Evolutionary conservation across 192 early-diverging fungal genomes (phyloP).

Genomic region (Gaertneriomyces sp.): DNA sequence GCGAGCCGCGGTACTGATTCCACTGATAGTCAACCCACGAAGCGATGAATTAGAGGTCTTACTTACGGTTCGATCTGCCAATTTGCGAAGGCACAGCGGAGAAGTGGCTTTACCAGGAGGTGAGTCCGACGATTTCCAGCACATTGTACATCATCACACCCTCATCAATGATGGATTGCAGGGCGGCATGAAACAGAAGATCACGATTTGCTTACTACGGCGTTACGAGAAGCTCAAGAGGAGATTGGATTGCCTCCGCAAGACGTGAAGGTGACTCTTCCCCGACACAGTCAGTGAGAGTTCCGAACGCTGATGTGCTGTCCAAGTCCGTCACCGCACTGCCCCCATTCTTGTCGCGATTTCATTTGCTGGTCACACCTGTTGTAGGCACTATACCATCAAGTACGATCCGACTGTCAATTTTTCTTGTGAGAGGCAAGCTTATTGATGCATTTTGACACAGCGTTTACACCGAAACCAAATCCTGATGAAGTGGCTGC

Average conservation of each 20-base stretch:
- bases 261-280: conserved; percentile 21
- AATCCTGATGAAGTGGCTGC: conserved; percentile 34
- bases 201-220: conserved; percentile 23
- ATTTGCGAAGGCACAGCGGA: conserved; percentile 35
- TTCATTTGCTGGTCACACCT: conserved; percentile 34
- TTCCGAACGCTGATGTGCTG: background rate
- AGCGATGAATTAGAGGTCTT: conserved; percentile 22
- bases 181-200: conserved; percentile 28
- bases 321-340: conserved; percentile 21
- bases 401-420: too few species aligned
- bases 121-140: background rate
- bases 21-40: conserved; percentile 17
- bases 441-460: too few species aligned
- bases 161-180: background rate
- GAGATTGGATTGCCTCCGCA: conserved; percentile 34
- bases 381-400: conserved; percentile 18
- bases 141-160: background rate
- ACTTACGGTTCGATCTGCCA: conserved; percentile 24
- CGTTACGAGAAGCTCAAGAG: conserved; percentile 37
- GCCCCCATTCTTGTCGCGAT: conserved; percentile 20
- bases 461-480: conserved; percentile 7
- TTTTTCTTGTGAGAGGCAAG: too few species aligned
- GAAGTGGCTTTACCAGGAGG: conserved; percentile 41
- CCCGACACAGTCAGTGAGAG: background rate
- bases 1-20: conserved; percentile 34